These are phyloP conservation scores for Triticum timopheevii DNA, from an alignment of 176 grass and related monocot species.

Conservation along the genomic window DNA sequence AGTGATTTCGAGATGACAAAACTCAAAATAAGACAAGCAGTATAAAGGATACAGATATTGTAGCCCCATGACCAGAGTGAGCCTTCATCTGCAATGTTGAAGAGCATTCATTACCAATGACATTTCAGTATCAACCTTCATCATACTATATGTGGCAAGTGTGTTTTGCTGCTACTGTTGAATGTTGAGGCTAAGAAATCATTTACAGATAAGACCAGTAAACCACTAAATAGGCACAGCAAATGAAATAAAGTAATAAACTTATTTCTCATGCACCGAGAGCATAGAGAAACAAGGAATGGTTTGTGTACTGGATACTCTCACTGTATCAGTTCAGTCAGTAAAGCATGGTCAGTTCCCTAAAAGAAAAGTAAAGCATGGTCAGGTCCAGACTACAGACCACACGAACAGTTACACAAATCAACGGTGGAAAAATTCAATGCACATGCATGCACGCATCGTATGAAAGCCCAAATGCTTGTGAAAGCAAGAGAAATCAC, in stretches of 20 bases:
- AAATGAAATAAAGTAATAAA: no score
- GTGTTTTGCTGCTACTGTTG: not conserved
- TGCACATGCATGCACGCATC: not conserved
- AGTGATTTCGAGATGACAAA: slow-evolving; percentile 12
- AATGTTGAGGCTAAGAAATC: not conserved
- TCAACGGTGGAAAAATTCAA: not conserved
- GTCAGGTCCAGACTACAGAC: not conserved
- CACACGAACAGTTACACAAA: not conserved
- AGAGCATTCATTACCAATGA: slow-evolving; percentile 22
- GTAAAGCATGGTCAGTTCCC: not conserved
- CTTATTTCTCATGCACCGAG: not conserved
- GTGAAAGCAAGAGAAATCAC: not conserved
- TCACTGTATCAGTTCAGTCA: not conserved
- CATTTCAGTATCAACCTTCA: not conserved
- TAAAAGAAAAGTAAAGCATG: not conserved
- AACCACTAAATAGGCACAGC: not conserved
- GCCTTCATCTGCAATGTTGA: slow-evolving; percentile 77
- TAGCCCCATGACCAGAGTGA: slow-evolving; percentile 99
- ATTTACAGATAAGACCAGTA: not conserved
- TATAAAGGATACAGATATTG: slow-evolving; percentile 93
- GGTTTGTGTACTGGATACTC: not conserved
- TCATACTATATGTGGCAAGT: not conserved
- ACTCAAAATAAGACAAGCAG: not conserved
- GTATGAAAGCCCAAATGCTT: not conserved
- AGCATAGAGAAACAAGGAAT: not conserved